A percentile compares a stretch with the other conserved stretches of the same genome.
Evolutionary conservation across 2,329 filamentous ascomycete genomes (phyloP).

Genomic region (Chrysosphaeria jannelii): DNA sequence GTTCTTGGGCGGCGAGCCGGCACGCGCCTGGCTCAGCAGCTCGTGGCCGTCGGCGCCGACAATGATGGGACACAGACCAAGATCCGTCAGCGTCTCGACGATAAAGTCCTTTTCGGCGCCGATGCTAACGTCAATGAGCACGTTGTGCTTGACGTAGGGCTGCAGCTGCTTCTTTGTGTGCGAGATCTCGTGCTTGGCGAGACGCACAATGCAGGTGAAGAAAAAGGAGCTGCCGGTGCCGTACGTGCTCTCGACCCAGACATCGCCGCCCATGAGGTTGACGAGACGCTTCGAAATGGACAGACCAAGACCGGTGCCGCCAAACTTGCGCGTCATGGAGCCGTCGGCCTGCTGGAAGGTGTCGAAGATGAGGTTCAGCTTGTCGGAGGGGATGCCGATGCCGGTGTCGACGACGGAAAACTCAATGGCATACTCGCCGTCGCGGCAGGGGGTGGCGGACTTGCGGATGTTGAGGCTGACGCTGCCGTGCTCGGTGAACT

Average conservation of each 20-base stretch:
- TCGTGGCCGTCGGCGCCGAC: slow-evolving; percentile 49
- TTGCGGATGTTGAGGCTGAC: slow-evolving; percentile 77
- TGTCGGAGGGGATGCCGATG: slow-evolving; percentile 85
- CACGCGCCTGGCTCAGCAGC: slow-evolving; percentile 20
- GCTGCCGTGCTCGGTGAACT: slow-evolving; percentile 91
- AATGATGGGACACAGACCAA: slow-evolving; percentile 57
- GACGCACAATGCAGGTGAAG: slow-evolving; percentile 77
- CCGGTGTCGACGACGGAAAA: slow-evolving; percentile 90
- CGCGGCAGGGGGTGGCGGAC: slow-evolving; percentile 20
- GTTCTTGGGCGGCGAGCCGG: slow-evolving; percentile 45
- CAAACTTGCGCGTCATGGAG: slow-evolving; percentile 85
- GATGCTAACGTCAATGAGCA: slow-evolving; percentile 73
- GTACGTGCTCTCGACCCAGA: slow-evolving; percentile 85
- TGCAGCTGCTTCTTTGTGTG: slow-evolving; percentile 58
- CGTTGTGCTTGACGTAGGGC: slow-evolving; percentile 77
- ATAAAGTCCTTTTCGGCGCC: slow-evolving; percentile 53
- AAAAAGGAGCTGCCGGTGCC: slow-evolving; percentile 83
- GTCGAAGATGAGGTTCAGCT: slow-evolving; percentile 90
- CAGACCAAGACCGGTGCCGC: slow-evolving; percentile 72
- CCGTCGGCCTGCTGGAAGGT: slow-evolving; percentile 97
- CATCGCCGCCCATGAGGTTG: slow-evolving; percentile 82
- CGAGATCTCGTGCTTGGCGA: slow-evolving; percentile 49
- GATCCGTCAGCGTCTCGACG: slow-evolving; percentile 40
- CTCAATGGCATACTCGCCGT: slow-evolving; percentile 58
- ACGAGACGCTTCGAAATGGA: slow-evolving; percentile 90